Evolutionary conservation across 345 rosid genomes (phyloP).

Genomic region (Sapria himalayana): DNA sequence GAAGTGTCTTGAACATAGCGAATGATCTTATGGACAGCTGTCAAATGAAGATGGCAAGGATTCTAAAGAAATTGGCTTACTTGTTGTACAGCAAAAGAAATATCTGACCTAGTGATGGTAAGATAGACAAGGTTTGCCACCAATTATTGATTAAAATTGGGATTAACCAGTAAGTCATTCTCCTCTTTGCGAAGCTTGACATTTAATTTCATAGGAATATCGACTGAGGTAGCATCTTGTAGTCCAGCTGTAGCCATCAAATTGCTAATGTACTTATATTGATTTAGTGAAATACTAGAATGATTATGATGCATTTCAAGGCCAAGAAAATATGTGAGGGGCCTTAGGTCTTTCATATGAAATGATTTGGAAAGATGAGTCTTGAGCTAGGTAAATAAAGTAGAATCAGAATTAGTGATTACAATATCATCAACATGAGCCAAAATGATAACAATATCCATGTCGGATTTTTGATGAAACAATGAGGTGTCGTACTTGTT

Average conservation of each 20-base stretch:
- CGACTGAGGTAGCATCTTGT: background rate
- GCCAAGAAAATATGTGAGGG: background rate
- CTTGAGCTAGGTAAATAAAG: background rate
- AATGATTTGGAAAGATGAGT: background rate
- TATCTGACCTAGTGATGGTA: background rate
- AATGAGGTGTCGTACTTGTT: background rate
- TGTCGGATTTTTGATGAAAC: background rate
- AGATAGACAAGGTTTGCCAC: slow-evolving; percentile 1
- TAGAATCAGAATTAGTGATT: background rate
- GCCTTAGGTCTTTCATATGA: slow-evolving; percentile 2
- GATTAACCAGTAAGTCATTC: background rate
- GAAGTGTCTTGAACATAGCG: background rate
- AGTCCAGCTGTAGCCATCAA: background rate
- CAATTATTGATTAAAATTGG: background rate
- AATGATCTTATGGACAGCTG: background rate
- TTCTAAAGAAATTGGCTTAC: background rate
- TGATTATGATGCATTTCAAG: background rate
- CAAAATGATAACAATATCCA: background rate
- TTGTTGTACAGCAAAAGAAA: background rate
- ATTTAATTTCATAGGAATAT: background rate
- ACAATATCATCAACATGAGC: no score
- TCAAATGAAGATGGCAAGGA: background rate
- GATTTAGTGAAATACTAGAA: background rate
- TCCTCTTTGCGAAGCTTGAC: background rate
- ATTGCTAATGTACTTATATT: background rate